Percentiles rank a stretch among this genome's conserved stretches.
phyloP scores from a whole-genome alignment of 2,329 filamentous ascomycete genomes.

The Paramyrothecium roridum region DNA sequence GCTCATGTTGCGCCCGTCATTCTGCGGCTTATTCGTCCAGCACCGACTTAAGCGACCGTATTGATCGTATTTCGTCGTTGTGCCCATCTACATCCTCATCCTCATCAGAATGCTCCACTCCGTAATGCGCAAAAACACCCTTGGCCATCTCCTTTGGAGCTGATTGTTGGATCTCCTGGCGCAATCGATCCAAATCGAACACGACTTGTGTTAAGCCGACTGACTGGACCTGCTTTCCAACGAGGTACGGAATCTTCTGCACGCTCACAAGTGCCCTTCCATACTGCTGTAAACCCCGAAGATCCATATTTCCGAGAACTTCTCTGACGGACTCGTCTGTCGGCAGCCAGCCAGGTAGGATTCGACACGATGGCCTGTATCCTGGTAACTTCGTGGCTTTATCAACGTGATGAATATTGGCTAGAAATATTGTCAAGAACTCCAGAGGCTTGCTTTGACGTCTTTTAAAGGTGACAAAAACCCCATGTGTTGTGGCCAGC shows the following conservation, averaged over 20 bases:
- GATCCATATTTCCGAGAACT: neutral
- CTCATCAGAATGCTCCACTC: too few relatives aligned
- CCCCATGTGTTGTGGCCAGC: neutral
- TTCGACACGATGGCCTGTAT: neutral
- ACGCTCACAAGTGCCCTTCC: slow-evolving; percentile 1
- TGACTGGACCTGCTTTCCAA: neutral
- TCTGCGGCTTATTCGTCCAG: too few relatives aligned
- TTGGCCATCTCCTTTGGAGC: neutral
- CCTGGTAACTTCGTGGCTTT: neutral
- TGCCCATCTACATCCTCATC: too few relatives aligned
- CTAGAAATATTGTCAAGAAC: slow-evolving; percentile 3
- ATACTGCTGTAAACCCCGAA: neutral
- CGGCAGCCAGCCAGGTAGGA: neutral
- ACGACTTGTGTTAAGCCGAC: slow-evolving; percentile 4
- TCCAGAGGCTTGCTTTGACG: neutral
- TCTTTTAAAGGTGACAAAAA: neutral
- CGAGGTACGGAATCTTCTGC: neutral
- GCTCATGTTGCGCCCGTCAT: too few relatives aligned
- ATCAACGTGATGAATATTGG: slow-evolving; percentile 1
- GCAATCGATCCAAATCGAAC: slow-evolving; percentile 1
- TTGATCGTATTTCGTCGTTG: too few relatives aligned
- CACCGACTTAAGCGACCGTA: too few relatives aligned
- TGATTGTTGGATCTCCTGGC: neutral
- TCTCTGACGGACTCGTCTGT: neutral
- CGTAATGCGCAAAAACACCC: too few relatives aligned